These are phyloP conservation scores for Aspergillus arachidicola DNA, from an alignment of 2,329 filamentous ascomycete genomes.

Conservation along the genomic window DNA sequence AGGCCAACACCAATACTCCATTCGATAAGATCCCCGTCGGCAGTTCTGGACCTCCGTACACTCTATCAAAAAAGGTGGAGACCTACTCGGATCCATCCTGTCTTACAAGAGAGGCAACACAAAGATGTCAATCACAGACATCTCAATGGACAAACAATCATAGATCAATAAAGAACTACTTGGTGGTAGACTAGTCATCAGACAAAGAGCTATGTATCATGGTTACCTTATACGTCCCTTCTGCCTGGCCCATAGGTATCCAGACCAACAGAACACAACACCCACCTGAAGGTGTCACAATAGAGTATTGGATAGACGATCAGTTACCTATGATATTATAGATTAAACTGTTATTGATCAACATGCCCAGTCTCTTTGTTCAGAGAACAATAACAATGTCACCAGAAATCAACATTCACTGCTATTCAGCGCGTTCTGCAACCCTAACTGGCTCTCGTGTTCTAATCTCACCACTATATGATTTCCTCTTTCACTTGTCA, in stretches of 20 bases:
- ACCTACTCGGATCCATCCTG: background rate
- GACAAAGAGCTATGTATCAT: background rate
- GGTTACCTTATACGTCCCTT: background rate
- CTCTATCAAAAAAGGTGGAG: background rate
- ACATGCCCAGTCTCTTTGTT: background rate
- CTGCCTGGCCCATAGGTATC: background rate
- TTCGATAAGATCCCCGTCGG: too few relatives aligned
- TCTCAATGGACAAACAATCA: background rate
- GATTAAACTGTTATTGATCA: background rate
- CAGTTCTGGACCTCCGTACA: background rate
- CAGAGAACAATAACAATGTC: background rate
- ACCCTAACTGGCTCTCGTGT: background rate
- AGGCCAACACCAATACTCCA: background rate
- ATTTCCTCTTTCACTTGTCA: background rate
- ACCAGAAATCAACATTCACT: background rate
- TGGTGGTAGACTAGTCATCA: too few relatives aligned
- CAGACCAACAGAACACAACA: background rate
- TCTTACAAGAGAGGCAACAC: background rate
- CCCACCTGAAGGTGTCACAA: background rate
- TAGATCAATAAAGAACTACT: background rate
- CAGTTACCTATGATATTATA: background rate
- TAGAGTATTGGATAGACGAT: background rate
- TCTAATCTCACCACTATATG: background rate
- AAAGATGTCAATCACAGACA: background rate
- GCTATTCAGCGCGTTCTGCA: background rate